Percentiles rank a stretch among this genome's conserved stretches.
Evolutionary conservation across 441 rosid species (phyloP).

Genomic region (Codiaeum variegatum): DNA sequence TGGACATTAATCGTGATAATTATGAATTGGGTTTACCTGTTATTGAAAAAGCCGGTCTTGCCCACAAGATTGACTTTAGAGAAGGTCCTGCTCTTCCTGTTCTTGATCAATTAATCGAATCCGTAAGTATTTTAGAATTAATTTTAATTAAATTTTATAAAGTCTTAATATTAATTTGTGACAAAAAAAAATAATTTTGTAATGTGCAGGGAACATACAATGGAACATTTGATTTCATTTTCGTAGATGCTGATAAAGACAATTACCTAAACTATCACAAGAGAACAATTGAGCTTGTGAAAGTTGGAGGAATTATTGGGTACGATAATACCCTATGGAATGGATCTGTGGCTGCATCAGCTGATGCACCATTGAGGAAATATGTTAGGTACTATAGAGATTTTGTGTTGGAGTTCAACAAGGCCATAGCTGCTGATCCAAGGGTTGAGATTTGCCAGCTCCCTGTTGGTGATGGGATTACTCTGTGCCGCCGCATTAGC

Average conservation of each 20-base stretch:
- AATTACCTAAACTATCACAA: conserved; percentile 87
- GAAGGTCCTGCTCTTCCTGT: conserved; percentile 97
- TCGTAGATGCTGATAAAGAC: conserved; percentile 96
- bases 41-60: conserved; percentile 85
- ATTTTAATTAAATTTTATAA: too few species aligned
- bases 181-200: neutral
- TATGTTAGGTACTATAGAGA: conserved; percentile 71
- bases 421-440: conserved; percentile 88
- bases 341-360: conserved; percentile 85
- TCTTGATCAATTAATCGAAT: conserved; percentile 71
- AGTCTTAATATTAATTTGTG: neutral
- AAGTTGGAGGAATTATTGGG: conserved; percentile 83
- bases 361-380: conserved; percentile 76
- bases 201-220: conserved; percentile 54
- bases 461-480: conserved; percentile 92
- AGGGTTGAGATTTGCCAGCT: conserved; percentile 98
- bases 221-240: conserved; percentile 80
- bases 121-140: conserved; percentile 31
- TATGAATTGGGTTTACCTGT: conserved; percentile 89
- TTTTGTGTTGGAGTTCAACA: conserved; percentile 85
- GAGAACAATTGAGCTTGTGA: conserved; percentile 70
- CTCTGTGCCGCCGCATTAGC: conserved; percentile 87
- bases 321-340: conserved; percentile 98
- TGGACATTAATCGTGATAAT: conserved; percentile 88
- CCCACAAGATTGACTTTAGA: conserved; percentile 84